Evolutionary conservation across 805 yeast species (phyloP).

Genomic region (Kluyveromyces siamensis): DNA sequence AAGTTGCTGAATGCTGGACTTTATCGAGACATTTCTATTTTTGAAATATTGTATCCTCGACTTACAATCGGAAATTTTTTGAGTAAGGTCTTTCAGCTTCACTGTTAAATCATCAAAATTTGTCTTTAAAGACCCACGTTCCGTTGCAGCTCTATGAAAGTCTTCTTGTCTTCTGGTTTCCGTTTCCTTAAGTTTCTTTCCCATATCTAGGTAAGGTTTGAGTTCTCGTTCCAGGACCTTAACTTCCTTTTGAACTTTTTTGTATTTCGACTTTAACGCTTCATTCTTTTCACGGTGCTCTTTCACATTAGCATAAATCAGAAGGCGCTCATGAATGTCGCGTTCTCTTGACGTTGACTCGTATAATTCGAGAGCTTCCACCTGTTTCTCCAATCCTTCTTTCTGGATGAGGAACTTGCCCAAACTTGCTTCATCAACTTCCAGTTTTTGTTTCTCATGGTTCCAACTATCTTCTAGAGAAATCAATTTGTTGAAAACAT

Average conservation of each 20-base stretch:
- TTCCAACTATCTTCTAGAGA: constrained; percentile 38
- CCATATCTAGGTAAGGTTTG: constrained; percentile 22
- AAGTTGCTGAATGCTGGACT: constrained; percentile 8
- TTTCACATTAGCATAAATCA: constrained; percentile 41
- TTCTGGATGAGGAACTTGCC: constrained; percentile 29
- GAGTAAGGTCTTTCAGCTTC: background rate
- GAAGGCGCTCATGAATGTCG: constrained; percentile 36
- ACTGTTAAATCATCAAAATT: background rate
- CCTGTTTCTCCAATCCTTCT: constrained; percentile 38
- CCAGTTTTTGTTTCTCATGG: constrained; percentile 30
- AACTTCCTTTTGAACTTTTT: constrained; percentile 22
- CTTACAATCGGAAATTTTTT: background rate
- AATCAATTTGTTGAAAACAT: constrained; percentile 49
- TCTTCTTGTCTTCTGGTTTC: constrained; percentile 15
- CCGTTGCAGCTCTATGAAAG: constrained; percentile 25
- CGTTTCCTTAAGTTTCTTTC: constrained; percentile 11
- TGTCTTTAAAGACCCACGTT: constrained; percentile 4
- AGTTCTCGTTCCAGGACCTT: constrained; percentile 16
- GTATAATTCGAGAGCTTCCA: constrained; percentile 38
- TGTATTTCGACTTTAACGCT: constrained; percentile 20
- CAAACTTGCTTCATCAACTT: constrained; percentile 23
- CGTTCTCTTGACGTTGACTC: constrained; percentile 39
- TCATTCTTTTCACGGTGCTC: constrained; percentile 29
- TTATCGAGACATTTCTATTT: constrained; percentile 1
- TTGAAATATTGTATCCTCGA: background rate